Percentiles rank a stretch among this genome's conserved stretches.
phyloP scores from a whole-genome alignment of 2,329 filamentous ascomycete genomes.

The Cucurbitaria berberidis region DNA sequence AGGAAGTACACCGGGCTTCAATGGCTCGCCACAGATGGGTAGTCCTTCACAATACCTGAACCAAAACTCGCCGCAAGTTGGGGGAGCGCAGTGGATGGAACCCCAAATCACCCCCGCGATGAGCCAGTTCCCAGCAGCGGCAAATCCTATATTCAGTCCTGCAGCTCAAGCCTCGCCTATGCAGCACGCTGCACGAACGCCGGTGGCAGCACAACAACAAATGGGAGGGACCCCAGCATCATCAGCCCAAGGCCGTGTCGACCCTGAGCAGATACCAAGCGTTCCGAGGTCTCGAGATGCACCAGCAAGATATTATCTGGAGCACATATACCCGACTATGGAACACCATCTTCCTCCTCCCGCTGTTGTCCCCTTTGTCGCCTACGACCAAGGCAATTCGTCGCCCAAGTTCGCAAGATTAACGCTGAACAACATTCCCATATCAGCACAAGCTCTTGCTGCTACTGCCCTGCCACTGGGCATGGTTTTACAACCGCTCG shows the following conservation, averaged over 20 bases:
- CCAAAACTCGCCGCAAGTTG: constrained; percentile 38
- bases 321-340: constrained; percentile 91
- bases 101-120: constrained; percentile 54
- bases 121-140: constrained; percentile 67
- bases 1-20: constrained; percentile 70
- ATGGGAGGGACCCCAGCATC: constrained; percentile 53
- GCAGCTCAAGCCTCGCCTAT: constrained; percentile 42
- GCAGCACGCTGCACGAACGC: constrained; percentile 45
- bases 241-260: constrained; percentile 75
- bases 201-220: constrained; percentile 33
- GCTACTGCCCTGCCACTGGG: constrained; percentile 86
- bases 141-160: constrained; percentile 61
- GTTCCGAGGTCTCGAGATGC: constrained; percentile 84
- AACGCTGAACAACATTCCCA: constrained; percentile 91
- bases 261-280: constrained; percentile 91
- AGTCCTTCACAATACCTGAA: constrained; percentile 66
- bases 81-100: constrained; percentile 49
- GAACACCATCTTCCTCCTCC: constrained; percentile 92
- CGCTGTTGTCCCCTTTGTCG: constrained; percentile 84
- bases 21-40: constrained; percentile 67
- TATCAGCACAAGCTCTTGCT: constrained; percentile 77
- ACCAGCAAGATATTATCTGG: constrained; percentile 82
- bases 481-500: constrained; percentile 86
- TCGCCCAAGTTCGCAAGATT: constrained; percentile 93
- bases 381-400: constrained; percentile 95